Conservation (phyloP, 345 rosid genomes). For the Eucalyptus marginata region DNA sequence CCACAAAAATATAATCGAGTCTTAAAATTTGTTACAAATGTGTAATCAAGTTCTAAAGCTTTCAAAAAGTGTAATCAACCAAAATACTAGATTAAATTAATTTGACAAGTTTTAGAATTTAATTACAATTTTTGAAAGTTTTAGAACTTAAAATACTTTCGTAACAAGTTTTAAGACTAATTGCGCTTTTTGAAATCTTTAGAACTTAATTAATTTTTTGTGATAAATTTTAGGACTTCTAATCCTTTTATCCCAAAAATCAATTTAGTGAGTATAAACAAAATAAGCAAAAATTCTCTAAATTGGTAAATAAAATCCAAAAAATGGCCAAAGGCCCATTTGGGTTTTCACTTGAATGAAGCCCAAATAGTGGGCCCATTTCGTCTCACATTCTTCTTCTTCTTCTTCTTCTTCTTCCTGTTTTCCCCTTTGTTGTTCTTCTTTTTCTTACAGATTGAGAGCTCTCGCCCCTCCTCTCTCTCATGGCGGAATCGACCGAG, state of each 20-base stretch:
- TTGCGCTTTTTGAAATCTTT: rapidly evolving
- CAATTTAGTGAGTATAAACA: not conserved
- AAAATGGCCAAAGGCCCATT: not conserved
- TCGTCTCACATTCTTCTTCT: not conserved
- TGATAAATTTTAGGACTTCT: too few species aligned
- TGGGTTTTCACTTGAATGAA: not conserved
- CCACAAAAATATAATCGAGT: rapidly evolving
- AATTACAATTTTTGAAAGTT: too few species aligned
- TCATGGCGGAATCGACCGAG: constrained; percentile 5
- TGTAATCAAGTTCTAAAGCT: rapidly evolving
- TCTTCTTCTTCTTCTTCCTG: not conserved
- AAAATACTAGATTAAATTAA: too few species aligned
- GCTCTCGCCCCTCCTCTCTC: not conserved
- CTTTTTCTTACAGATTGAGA: not conserved
- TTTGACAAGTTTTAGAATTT: rapidly evolving
- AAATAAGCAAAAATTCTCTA: not conserved
- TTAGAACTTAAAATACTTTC: rapidly evolving
- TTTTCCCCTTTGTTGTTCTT: not conserved
- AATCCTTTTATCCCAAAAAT: too few species aligned
- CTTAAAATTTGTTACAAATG: rapidly evolving
- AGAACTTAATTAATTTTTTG: too few species aligned
- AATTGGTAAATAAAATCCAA: not conserved
- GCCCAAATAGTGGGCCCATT: not conserved
- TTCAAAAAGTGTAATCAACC: too few species aligned
- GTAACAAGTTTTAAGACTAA: rapidly evolving